Evolutionary conservation across 2,329 filamentous ascomycete species (phyloP), one percentile per base, ranked within the genome.

Genomic region (Sarocladiaceae sp.): DNA sequence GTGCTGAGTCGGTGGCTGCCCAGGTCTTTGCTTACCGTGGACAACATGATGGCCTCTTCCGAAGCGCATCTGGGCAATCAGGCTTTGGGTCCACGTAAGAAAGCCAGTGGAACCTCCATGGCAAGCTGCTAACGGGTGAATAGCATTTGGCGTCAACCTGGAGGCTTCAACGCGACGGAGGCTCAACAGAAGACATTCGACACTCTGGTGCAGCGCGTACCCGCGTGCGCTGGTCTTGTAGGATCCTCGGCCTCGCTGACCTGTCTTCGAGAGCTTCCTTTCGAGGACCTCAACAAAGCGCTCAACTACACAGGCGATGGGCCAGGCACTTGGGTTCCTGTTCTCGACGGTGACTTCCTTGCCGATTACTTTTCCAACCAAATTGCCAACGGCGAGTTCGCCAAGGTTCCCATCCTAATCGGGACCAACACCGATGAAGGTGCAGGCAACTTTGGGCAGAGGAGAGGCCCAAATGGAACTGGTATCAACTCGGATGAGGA

Each of bases 21-120:
- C 78, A 81, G 20, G 61, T 79, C 16, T 66, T 74, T 27, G 72
- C 74, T 7, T 76, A 78, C 49, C 70, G 68, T 26, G 76, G 78
- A 0, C 63, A 74, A 21, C 68, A 81, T 44, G 75, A 80, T 45
- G 60, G 63, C 0, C 60, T 82, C 0, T 82, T 78, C 52, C 67
- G 68, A 3, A 71, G 60, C 9, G 76, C 69, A 76, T 33, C 61
- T 74, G 44, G 68, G 81, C 43, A 78, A 71, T 11, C 74, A 74
- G 3, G 63, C 63, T 1, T 59, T 23, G 16, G 27, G 29, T 32
- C 29, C 7, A 33, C 19, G 24, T 29, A 29, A 41, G 37, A 12
- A 19, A 6, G 10, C 10, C 37, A 10, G 15, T 13, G 15, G 31
- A 20, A 6, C 9, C 18, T 19, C n/a, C 13, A 33, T 13, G 7